These are phyloP conservation scores for Lepiota subincarnata DNA, from an alignment of 768 basidiomycete species.

Conservation along the genomic window DNA sequence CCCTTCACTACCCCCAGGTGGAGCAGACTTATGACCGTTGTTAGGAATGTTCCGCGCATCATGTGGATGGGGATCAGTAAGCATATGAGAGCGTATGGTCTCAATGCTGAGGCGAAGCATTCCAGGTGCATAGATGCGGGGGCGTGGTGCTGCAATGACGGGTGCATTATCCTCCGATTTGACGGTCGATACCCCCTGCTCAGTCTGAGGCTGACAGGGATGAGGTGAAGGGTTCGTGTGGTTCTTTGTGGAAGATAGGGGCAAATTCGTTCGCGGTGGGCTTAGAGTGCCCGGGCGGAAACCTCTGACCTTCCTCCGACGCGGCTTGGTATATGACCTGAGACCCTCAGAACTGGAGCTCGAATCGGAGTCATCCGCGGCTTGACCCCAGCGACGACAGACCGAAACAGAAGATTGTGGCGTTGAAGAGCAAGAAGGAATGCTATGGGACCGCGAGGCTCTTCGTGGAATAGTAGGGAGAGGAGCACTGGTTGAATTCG, in stretches of 20 bases:
- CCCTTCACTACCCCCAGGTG: constrained; percentile 23
- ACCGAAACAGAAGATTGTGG: not conserved
- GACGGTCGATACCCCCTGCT: not conserved
- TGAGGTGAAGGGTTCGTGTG: not conserved
- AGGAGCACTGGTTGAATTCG: constrained; percentile 55
- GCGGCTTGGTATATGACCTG: not conserved
- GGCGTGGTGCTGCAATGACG: constrained; percentile 21
- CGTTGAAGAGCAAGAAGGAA: constrained; percentile 19
- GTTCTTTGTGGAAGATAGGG: not conserved
- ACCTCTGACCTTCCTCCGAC: constrained; percentile 18
- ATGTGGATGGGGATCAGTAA: constrained; percentile 5
- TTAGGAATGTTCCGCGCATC: constrained; percentile 26
- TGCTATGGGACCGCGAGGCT: constrained; percentile 24
- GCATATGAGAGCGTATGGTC: constrained; percentile 12
- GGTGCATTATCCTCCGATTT: constrained; percentile 25
- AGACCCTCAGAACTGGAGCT: constrained; percentile 3
- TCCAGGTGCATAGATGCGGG: constrained; percentile 38
- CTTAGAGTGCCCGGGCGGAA: constrained; percentile 5
- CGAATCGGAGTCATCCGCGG: constrained; percentile 2
- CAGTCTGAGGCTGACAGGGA: not conserved
- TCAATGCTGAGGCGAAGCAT: constrained; percentile 30
- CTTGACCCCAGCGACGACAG: not conserved
- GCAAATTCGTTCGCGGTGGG: not conserved
- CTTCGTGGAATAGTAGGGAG: constrained; percentile 65
- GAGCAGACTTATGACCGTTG: constrained; percentile 22